A percentile compares a stretch with the other conserved stretches of the same genome.
phyloP scores from a whole-genome alignment of 257 asterid genomes.

The Lantana camara region DNA sequence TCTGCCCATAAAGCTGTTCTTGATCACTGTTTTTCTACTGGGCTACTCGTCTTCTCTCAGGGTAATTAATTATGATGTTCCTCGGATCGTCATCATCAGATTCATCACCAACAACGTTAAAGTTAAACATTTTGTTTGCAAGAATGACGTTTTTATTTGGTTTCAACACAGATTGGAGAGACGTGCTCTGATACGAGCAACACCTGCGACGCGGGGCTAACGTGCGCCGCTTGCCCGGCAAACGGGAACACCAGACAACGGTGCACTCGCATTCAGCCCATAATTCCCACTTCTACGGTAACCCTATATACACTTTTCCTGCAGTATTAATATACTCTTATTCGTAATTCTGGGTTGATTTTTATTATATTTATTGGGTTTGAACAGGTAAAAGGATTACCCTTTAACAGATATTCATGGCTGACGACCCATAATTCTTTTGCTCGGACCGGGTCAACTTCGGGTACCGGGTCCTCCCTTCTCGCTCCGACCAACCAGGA shows the following conservation, averaged over 20 bases:
- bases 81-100: too few species aligned
- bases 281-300: constrained; percentile 64
- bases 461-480: constrained; percentile 60
- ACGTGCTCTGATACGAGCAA: constrained; percentile 54
- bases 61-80: too few species aligned
- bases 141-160: neutral
- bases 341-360: neutral
- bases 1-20: constrained; percentile 30
- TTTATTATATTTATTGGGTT: too few species aligned
- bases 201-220: constrained; percentile 60
- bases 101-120: too few species aligned
- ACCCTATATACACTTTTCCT: too few species aligned
- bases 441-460: constrained; percentile 55
- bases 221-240: constrained; percentile 64
- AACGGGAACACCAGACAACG: constrained; percentile 80
- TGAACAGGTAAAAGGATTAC: constrained; percentile 52
- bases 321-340: too few species aligned
- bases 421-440: constrained; percentile 83
- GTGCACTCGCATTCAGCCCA: constrained; percentile 70
- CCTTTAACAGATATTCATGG: constrained; percentile 80
- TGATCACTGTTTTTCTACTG: constrained; percentile 36
- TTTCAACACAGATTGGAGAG: constrained; percentile 63
- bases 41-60: constrained; percentile 38
- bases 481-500: constrained; percentile 83
- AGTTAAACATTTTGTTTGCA: too few species aligned